Evolutionary conservation across 768 basidiomycete species (phyloP), one percentile per base, ranked within the genome.

Genomic region (Goffeauzyma gilvescens): DNA sequence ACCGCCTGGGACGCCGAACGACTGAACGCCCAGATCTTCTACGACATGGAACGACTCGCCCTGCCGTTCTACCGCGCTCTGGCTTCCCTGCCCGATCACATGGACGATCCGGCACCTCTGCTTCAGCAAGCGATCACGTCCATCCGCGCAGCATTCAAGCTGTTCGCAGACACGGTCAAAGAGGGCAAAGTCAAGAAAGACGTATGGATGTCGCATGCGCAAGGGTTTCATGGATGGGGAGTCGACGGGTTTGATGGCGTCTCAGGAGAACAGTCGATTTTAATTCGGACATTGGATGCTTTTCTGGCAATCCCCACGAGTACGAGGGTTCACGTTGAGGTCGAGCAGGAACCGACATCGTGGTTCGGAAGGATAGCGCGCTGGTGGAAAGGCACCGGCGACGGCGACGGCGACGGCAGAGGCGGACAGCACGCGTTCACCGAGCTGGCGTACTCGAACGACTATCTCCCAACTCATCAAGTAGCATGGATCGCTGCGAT

Each of bases 161-260:
- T 35, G 1, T 46, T 46, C 21, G 39, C 39, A 22, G 45, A 46
- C 20, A 42, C 38, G 31, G 40, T 46, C 10, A 32, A 41, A 17
- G 45, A 46, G 22, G 32, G 45, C 0, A 40, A 41, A 23, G 8
- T 46, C 17, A 23, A 30, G 20, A 46, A 46, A 15, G 45, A 46
- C 26, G 45, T 42, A 21, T 46, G 45, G 45, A 46, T 46, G 45
- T 41, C 40, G 17, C 45, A 46, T 35, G 45, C 45, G 20, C 45
- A 46, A 40, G 45, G 45, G 21, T 46, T 46, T 24, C 45, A 46
- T 27, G 45, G 45, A 35, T 46, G 45, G 45, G 45, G 45, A 13
- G 15, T 46, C 4, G 39, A 41, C 40, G 45, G 26, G 20, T 46
- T 25, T 20, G 45, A 46, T 33, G 45, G 45, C 10, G 45, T 46